These are phyloP conservation scores for Termitomyces eurrhizus DNA, from an alignment of 768 basidiomycete genomes.

Conservation along the genomic window DNA sequence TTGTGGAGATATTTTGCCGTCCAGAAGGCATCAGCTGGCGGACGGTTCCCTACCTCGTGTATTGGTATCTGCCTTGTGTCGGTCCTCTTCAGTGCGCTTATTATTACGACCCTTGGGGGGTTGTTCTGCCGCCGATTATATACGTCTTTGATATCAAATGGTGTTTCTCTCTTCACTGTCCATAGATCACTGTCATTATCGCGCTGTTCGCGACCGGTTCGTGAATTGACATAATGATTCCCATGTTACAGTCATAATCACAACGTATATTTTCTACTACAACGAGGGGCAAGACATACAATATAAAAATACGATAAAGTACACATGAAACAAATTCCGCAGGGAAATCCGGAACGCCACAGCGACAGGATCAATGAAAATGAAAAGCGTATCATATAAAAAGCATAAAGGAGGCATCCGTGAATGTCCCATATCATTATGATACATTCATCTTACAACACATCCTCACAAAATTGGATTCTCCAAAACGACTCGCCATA, in stretches of 20 bases:
- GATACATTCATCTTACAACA: neutral
- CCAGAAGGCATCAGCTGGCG: conserved; percentile 11
- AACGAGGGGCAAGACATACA: neutral
- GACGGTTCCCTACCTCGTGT: conserved; percentile 14
- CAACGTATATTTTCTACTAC: neutral
- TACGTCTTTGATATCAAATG: neutral
- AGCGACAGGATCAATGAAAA: neutral
- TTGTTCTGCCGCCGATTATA: neutral
- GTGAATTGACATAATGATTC: too few relatives aligned
- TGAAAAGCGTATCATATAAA: neutral
- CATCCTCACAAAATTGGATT: neutral
- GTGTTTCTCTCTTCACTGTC: neutral
- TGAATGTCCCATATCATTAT: conserved; percentile 1
- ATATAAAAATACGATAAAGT: neutral
- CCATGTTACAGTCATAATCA: too few relatives aligned
- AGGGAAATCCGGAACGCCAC: conserved; percentile 1
- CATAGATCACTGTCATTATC: neutral
- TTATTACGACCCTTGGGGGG: conserved; percentile 6
- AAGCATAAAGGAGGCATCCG: neutral
- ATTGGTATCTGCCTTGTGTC: conserved; percentile 3
- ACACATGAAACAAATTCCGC: neutral
- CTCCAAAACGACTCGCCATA: neutral
- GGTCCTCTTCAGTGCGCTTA: conserved; percentile 5
- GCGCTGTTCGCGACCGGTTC: neutral
- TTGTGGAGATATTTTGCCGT: conserved; percentile 12